Evolutionary conservation across 2,329 filamentous ascomycete species (phyloP).

Genomic region (Aspergillus ustus): DNA sequence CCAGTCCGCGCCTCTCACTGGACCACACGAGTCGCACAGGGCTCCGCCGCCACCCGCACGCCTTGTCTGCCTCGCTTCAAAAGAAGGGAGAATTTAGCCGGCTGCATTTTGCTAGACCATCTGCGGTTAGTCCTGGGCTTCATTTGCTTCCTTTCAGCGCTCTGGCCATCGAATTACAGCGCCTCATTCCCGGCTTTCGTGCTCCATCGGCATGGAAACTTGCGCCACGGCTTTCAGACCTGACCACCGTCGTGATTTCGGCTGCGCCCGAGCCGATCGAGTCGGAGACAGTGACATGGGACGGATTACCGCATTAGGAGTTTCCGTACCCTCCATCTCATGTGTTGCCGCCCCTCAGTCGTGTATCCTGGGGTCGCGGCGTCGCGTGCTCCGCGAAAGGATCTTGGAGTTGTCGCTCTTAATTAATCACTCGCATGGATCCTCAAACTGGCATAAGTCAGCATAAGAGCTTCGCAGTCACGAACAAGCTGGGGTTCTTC

Average conservation of each 20-base stretch:
- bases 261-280: slow-evolving; percentile 8
- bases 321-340: slow-evolving; percentile 7
- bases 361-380: not conserved
- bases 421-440: not conserved
- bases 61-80: not conserved
- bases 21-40: not conserved
- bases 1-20: slow-evolving; percentile 8
- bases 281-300: not conserved
- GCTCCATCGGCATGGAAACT: slow-evolving; percentile 4
- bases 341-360: not conserved
- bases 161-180: not conserved
- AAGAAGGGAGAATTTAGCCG: slow-evolving; percentile 1
- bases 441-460: not conserved
- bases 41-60: not conserved
- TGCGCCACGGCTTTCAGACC: not conserved
- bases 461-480: not conserved
- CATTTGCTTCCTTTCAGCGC: not conserved
- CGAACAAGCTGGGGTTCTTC: not conserved
- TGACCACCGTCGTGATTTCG: slow-evolving; percentile 1
- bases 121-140: not conserved
- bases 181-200: not conserved
- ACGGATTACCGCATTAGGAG: slow-evolving; percentile 14
- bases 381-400: not conserved
- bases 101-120: not conserved
- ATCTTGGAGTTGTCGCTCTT: not conserved